These are phyloP conservation scores for Trichophyton verrucosum DNA, from an alignment of 2,329 filamentous ascomycete species.

Conservation along the genomic window DNA sequence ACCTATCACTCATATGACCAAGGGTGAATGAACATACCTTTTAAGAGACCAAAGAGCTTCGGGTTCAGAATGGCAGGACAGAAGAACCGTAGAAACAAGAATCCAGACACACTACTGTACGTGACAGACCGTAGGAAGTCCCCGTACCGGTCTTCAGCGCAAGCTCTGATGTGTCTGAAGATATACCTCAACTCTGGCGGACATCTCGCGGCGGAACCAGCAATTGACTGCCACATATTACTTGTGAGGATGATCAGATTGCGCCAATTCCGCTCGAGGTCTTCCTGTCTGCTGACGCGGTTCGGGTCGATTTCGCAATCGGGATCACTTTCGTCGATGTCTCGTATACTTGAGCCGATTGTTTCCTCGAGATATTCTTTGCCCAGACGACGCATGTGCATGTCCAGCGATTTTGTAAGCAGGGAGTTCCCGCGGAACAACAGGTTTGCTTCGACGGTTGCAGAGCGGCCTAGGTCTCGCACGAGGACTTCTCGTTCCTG, in stretches of 20 bases:
- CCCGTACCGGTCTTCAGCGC: constrained; percentile 87
- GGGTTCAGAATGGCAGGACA: constrained; percentile 93
- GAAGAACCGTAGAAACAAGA: constrained; percentile 88
- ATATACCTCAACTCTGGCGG: constrained; percentile 73
- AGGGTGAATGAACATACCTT: constrained; percentile 35
- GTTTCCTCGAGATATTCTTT: constrained; percentile 86
- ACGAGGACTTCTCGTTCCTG: constrained; percentile 50
- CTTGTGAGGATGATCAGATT: constrained; percentile 64
- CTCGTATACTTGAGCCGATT: constrained; percentile 68
- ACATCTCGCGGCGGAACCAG: constrained; percentile 58
- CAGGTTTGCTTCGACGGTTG: constrained; percentile 72
- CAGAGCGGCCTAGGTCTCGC: constrained; percentile 51
- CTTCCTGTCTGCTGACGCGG: constrained; percentile 52
- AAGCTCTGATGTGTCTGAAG: constrained; percentile 80
- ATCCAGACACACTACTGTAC: constrained; percentile 90
- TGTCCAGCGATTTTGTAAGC: constrained; percentile 82
- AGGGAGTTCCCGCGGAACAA: constrained; percentile 92
- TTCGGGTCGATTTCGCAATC: constrained; percentile 94
- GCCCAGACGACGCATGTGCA: constrained; percentile 87
- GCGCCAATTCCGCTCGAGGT: constrained; percentile 73
- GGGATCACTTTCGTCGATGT: constrained; percentile 81
- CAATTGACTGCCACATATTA: constrained; percentile 75
- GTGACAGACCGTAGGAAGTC: constrained; percentile 80
- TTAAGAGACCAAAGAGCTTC: constrained; percentile 77
- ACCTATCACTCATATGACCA: no score